phyloP scores from a whole-genome alignment of 2,329 filamentous ascomycete species.

The Pleurostoma richardsiae region DNA sequence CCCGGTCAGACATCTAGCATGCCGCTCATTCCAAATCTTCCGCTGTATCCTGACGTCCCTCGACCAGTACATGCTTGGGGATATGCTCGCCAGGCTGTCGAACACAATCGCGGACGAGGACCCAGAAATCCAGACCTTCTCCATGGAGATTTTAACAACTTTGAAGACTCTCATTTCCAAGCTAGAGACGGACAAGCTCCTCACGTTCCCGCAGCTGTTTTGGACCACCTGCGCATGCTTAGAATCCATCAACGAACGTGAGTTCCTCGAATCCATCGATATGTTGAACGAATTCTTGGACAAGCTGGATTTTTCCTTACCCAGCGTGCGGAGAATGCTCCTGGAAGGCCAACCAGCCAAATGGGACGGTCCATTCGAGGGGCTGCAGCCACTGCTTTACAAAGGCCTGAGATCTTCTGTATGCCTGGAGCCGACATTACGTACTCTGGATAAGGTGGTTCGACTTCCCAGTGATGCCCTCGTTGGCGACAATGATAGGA shows the following conservation, averaged over 20 bases:
- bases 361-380: conserved; percentile 88
- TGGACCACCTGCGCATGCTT: conserved; percentile 97
- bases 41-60: conserved; percentile 86
- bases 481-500: conserved; percentile 73
- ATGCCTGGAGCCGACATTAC: conserved; percentile 73
- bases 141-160: conserved; percentile 95
- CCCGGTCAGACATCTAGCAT: conserved; percentile 89
- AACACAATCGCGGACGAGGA: conserved; percentile 97
- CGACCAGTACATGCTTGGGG: conserved; percentile 89
- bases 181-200: conserved; percentile 69
- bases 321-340: conserved; percentile 63
- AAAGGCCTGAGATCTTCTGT: conserved; percentile 86
- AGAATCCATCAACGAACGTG: conserved; percentile 92
- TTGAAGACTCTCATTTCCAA: conserved; percentile 87
- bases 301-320: conserved; percentile 75
- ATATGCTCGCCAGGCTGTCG: conserved; percentile 91
- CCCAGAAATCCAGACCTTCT: conserved; percentile 90
- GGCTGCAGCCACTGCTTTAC: conserved; percentile 79
- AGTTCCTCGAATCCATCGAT: conserved; percentile 85
- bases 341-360: conserved; percentile 74
- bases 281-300: conserved; percentile 86
- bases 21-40: conserved; percentile 96
- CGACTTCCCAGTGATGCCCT: conserved; percentile 73
- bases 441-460: conserved; percentile 73
- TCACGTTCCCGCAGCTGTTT: conserved; percentile 92